phyloP scores from a whole-genome alignment of 1,284 basidiomycete genomes.

The Cerioporus squamosus region DNA sequence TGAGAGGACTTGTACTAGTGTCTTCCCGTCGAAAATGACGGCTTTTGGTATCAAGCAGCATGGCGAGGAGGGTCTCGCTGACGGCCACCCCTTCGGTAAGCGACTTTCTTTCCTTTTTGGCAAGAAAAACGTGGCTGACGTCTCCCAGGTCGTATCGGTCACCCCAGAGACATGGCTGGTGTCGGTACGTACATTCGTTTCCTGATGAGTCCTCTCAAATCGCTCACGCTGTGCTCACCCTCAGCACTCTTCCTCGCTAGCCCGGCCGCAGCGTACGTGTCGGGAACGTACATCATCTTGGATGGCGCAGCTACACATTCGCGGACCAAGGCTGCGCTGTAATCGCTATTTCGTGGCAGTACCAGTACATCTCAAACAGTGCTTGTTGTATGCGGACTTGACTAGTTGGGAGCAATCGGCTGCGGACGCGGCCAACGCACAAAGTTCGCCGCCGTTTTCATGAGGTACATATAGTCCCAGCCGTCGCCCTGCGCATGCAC shows the following conservation, averaged over 20 bases:
- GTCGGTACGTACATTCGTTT: slow-evolving; percentile 40
- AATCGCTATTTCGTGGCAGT: no score
- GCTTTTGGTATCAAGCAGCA: slow-evolving; percentile 69
- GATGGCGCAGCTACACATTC: slow-evolving; percentile 60
- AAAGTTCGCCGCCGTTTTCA: no score
- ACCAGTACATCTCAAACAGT: no score
- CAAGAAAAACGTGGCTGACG: neutral
- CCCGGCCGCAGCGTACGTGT: slow-evolving; percentile 73
- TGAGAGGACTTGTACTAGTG: slow-evolving; percentile 40
- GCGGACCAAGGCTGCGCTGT: no score
- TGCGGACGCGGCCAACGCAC: no score
- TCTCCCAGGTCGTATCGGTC: slow-evolving; percentile 64
- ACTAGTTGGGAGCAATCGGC: no score
- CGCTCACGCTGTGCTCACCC: neutral
- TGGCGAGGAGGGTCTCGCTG: slow-evolving; percentile 57
- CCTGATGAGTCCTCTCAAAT: neutral
- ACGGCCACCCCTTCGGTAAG: slow-evolving; percentile 64
- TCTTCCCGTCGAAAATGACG: slow-evolving; percentile 91
- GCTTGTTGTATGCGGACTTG: no score
- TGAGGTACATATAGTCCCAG: no score
- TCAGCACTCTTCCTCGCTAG: slow-evolving; percentile 70
- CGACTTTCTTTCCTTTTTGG: neutral
- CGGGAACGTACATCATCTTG: slow-evolving; percentile 71
- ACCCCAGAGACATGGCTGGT: slow-evolving; percentile 77
- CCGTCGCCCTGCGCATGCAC: no score